Evolutionary conservation across 768 basidiomycete species (phyloP), one percentile per base, ranked within the genome.

Genomic region (Suillus cothurnatus): DNA sequence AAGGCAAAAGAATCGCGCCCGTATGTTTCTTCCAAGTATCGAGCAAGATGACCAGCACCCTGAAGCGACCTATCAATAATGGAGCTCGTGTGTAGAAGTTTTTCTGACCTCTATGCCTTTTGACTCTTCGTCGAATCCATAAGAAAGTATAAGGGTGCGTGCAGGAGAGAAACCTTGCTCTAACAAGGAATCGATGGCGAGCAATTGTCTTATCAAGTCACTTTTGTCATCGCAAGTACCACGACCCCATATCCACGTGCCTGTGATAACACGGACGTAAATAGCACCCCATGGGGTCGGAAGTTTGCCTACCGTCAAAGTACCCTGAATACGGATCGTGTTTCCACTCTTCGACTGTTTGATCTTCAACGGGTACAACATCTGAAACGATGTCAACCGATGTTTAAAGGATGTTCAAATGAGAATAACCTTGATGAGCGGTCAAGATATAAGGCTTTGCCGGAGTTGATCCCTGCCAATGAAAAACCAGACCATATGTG

Each of bases 151-250:
- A 9, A 80, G 71, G 11, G 72, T 71, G 36, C 84, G 77, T n/a
- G 77, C 76, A 1, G 86, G 86, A 66, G 78, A 67, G 73, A 82
- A 87, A 2, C 77, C 81, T 8, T 80, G 75, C 26, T 78, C 69
- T 3, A 86, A 67, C 6, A 88, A 76, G 7, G 78, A 75, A 71
- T 86, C 84, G 41, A 87, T 70, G 1, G 84, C 79, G 3, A 79
- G 72, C 86, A 78, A 67, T 83, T 84, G 31, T 31, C 82, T 82
- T 66, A 90, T 85, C 36, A 90, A 71, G 15, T 84, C 86, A 56
- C 83, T 83, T 79, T 94, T 93, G 77, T 92, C 90, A 70, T 94
- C 92, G 3, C 79, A 80, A 57, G 84, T 82, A 41, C 93, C 93
- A 11, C 93, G 82, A 8, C 93, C 93, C 91, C 91, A 93, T 21